Percentiles rank a stretch among this genome's conserved stretches.
phyloP scores from a whole-genome alignment of 352 stramenopile species.

The Phytophthora pinifolia region DNA sequence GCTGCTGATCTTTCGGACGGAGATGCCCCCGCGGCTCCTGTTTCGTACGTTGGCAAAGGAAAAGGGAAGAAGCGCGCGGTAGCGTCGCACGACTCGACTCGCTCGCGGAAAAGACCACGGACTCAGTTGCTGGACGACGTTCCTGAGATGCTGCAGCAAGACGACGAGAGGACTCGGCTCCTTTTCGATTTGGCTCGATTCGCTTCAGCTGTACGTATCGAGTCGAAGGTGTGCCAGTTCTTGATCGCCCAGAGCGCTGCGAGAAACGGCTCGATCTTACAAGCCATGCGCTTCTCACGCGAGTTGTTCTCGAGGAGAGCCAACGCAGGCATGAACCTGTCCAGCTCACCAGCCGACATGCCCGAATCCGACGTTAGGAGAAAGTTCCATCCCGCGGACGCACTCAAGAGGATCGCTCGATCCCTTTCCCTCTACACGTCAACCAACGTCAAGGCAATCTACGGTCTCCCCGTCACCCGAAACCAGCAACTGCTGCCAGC shows the following conservation, averaged over 20 bases:
- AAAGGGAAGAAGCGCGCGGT: conserved; percentile 30
- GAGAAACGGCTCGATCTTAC: conserved; percentile 44
- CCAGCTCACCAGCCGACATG: background rate
- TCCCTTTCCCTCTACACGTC: conserved; percentile 63
- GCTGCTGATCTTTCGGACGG: background rate
- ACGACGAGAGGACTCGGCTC: conserved; percentile 40
- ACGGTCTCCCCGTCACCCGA: conserved; percentile 20
- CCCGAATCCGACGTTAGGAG: background rate
- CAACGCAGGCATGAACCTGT: background rate
- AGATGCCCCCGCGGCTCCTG: background rate
- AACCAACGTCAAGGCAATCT: conserved; percentile 55
- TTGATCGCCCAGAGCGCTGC: conserved; percentile 44
- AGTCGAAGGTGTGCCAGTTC: conserved; percentile 40
- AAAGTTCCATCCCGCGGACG: conserved; percentile 12
- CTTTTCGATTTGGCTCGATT: conserved; percentile 54
- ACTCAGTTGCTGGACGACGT: background rate
- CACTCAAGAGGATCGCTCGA: conserved; percentile 55
- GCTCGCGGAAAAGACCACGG: conserved; percentile 10
- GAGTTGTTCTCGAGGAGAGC: conserved; percentile 48
- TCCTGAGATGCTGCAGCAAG: conserved; percentile 20
- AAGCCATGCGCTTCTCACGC: conserved; percentile 53
- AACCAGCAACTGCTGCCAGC: conserved; percentile 19
- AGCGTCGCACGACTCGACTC: background rate
- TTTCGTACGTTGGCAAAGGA: conserved; percentile 8
- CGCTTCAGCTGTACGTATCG: conserved; percentile 44